Evolutionary conservation across 2,329 filamentous ascomycete genomes (phyloP), one percentile per base, ranked within the genome.

Genomic region (Apiospora aurea): DNA sequence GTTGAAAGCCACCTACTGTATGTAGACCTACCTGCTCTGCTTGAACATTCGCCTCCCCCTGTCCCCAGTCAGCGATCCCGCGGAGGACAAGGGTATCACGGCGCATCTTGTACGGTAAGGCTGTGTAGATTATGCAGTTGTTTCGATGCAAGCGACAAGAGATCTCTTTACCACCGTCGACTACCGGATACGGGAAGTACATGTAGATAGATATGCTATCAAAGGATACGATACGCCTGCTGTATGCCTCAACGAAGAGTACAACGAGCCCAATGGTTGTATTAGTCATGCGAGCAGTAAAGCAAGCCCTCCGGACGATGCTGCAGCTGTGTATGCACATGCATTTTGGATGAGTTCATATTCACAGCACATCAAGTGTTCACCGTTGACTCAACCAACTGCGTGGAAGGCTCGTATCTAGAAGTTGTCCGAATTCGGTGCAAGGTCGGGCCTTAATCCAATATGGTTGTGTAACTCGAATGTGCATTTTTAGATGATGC

Each of bases 41-140:
- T 21, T 26, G 26, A 51, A n/a, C 2, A 26, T 24, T 24, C 3
- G 21, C 34, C 34, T 26, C 49, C 26, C 51, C 26, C 2, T 57
- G 51, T 57, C 51, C 51, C 51, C 14, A 18, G 26, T 21, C 26
- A 53, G 51, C 51, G 51, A 29, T 53, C 51, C 51, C 51, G 24
- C 13, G 10, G 49, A 29, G 11, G 18, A 29, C 51, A 34, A 18
- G 51, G 18, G 53, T 61, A 61, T 29, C 53, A 38, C 29, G 11
- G 29, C 53, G 16, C 29, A 61, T 61, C 53, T 38, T 38, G 53
- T 38, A 61, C 21, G 29, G 53, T 38, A 61, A 38, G 53, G 53
- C 53, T 61, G 53, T 61, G 53, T 18, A 61, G 29, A 61, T 61
- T 61, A 61, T 61, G 53, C 53, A 61, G 26, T 34, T 61, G 29